Base-by-base conservation (phyloP, 2,329 filamentous ascomycete genomes). In the Albophoma yamanashiensis region DNA sequence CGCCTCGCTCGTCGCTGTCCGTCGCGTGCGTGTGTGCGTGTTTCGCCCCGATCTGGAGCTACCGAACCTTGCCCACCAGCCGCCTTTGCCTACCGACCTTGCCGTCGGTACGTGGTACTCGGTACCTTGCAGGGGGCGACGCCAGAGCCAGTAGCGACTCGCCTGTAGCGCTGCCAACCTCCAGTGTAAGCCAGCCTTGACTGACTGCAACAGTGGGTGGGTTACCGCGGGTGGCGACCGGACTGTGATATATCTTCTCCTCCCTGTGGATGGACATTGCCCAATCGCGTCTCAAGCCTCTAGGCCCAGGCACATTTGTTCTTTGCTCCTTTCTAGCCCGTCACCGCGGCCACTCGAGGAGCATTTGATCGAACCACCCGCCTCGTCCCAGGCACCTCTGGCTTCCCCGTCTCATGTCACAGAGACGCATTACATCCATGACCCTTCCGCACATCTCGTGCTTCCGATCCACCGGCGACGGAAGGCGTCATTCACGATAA, bases 401-500 rank as follows among this genome's bases (percentile, higher is more conserved):
- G 31, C 20, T 53, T 15, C 17, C 20, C 50, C 31, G 50, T 53
- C 50, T 36, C 50, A 36, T 36, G 31, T 17, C 27, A 31, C 31
- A 20, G n/a, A 20, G n/a, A 34, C 39, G 4, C 27, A 20, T 31
- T 39, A 31, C 27, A 52, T 60, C 52, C 56, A 59, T 63, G 62
- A 58, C 20, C 43, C n/a, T 25, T 47, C 27, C 42, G 60, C 38
- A 52, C 42, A 31, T 27, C 12, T 15, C 40, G 59, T n/a, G 55
- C 43, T 34, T 47, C 50, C 57, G 38, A 42, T 39, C 58, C 57
- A 47, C 36, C 58, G 50, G 25, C 58, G 58, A 55, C 57, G 42
- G 36, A 25, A 58, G 36, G 55, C 59, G 56, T 52, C 45, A 62
- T 40, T 75, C 66, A 68, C 66, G 68, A 70, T 83, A 82, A 78